These are phyloP conservation scores for Epichloe sibirici DNA, from an alignment of 2,329 filamentous ascomycete species.

Conservation along the genomic window DNA sequence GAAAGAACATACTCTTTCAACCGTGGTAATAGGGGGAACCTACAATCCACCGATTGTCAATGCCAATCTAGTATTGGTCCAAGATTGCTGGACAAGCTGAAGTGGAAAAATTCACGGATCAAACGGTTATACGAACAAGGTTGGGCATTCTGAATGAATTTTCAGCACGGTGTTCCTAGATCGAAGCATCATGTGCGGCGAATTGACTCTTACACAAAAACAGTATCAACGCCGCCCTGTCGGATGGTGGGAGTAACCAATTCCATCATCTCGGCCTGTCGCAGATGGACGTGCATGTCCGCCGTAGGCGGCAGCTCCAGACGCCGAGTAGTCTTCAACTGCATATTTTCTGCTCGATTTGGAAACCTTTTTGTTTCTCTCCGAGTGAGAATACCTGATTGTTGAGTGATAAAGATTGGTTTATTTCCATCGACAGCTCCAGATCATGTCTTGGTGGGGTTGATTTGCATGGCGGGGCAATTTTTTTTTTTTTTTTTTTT, in stretches of 20 bases:
- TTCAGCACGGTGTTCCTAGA: background rate
- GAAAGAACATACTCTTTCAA: conserved; percentile 21
- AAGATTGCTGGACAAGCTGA: background rate
- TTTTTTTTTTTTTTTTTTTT: background rate
- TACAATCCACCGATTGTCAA: background rate
- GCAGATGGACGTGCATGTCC: conserved; percentile 61
- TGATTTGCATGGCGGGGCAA: background rate
- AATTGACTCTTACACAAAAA: conserved; percentile 27
- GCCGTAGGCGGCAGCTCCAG: conserved; percentile 48
- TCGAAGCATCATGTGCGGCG: background rate
- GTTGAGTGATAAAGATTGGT: background rate
- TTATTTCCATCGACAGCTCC: background rate
- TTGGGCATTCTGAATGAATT: conserved; percentile 40
- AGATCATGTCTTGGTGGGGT: background rate
- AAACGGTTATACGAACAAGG: conserved; percentile 27
- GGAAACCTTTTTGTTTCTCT: background rate
- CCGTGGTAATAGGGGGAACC: conserved; percentile 48
- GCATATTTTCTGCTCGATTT: background rate
- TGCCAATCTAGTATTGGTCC: background rate
- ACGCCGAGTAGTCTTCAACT: conserved; percentile 5
- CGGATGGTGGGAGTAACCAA: conserved; percentile 38
- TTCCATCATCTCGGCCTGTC: conserved; percentile 54
- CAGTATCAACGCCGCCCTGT: conserved; percentile 53
- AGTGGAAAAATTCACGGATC: background rate
- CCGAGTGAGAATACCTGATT: background rate